Evolutionary conservation across 345 rosid species (phyloP).

Genomic region (Rhodamnia argentea): DNA sequence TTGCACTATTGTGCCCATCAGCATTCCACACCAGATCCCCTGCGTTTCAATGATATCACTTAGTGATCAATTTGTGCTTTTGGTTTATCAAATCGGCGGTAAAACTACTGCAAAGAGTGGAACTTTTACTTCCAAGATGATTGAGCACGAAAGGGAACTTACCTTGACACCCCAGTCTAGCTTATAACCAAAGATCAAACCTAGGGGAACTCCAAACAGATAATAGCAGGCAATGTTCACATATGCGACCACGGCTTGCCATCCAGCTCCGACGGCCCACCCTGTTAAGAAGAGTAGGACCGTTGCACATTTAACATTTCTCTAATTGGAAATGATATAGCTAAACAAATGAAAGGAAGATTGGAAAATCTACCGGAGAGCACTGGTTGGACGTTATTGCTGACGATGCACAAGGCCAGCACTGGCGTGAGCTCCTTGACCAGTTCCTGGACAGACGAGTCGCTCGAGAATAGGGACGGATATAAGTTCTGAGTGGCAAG

Average conservation of each 20-base stretch:
- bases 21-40: constrained; percentile 79
- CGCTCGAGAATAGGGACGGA: constrained; percentile 48
- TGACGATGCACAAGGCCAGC: too few species aligned
- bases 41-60: not conserved
- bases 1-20: constrained; percentile 46
- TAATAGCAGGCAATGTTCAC: too few species aligned
- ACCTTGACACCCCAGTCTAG: too few species aligned
- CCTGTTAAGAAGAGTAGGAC: not conserved
- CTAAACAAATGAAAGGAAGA: constrained; percentile 18
- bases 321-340: constrained; percentile 24
- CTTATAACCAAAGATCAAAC: too few species aligned
- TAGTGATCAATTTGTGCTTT: not conserved
- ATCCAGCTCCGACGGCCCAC: too few species aligned
- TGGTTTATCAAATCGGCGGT: too few species aligned
- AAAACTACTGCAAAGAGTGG: too few species aligned
- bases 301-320: not conserved
- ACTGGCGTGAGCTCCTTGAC: constrained; percentile 9
- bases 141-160: too few species aligned
- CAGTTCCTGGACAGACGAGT: constrained; percentile 24
- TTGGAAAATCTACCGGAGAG: constrained; percentile 49
- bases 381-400: constrained; percentile 17
- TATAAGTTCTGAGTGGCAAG: constrained; percentile 25
- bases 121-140: too few species aligned
- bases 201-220: too few species aligned
- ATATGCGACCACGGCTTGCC: too few species aligned